Base-by-base conservation (phyloP, 495 filamentous ascomycete genomes). In the Lophiotrema nucula region DNA sequence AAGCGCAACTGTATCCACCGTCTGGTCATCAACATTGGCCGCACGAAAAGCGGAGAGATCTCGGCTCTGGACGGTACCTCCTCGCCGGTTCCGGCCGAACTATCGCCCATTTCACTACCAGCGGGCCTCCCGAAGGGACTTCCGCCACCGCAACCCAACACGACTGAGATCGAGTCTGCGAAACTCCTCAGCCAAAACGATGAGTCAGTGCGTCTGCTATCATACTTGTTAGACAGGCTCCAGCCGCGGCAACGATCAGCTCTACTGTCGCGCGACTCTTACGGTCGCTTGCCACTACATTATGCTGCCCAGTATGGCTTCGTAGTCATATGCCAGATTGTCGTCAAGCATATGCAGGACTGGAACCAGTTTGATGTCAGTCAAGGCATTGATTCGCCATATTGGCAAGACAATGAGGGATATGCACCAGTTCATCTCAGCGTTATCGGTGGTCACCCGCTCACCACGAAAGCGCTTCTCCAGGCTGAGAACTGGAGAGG, bases 251-350 rank as follows among this genome's bases (percentile, higher is more conserved):
- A 97, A 58, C 80, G 86, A 11, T 47, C 65, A n/a, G 85, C 88
- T 3, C 69, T 98, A 21, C 73, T 79, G 41, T 79, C 79, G 19
- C 83, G 77, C 53, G 93, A 98, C 74, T 68, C 82, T 1, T 88
- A 91, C 46, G 91, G 90, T 4, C 89, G 93, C 10, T 83, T 90
- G 28, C 90, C 93, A 23, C 76, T 98, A 24, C 93, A 98, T 68
- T 98, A 98, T 71, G 92, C 90, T 3, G 93, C 93, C 0, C 90
- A 97, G 72, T 95, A 93, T 69, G 93, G 93, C 2, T 89, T 96
- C 64, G 88, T 89, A 22, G 81, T 86, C 43, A 84, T 97, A 8
- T 96, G 90, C 67, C 80, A 93, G 69, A 74, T 90, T n/a, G 77
- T 98, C 51, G 89, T 96, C 69, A 83, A 85, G 44, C 85, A 87